Conservation (phyloP, 306 rosid genomes). For the Bauhinia variegata region DNA sequence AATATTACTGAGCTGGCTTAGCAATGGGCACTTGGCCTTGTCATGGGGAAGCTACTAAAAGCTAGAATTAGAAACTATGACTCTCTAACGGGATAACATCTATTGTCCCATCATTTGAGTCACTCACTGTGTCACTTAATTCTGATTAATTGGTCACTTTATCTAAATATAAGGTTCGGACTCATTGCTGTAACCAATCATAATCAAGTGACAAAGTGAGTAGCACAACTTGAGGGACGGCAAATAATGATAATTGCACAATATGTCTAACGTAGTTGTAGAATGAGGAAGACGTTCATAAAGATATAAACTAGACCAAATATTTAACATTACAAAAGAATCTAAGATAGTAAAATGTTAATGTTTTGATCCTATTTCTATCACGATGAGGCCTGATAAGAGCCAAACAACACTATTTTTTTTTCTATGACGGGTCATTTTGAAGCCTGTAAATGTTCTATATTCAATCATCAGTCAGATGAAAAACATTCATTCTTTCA, state of each 20-base stretch:
- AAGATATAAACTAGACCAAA: constrained; percentile 24
- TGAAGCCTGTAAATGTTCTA: constrained; percentile 6
- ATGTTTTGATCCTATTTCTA: neutral
- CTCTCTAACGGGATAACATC: too few species aligned
- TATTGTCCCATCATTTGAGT: too few species aligned
- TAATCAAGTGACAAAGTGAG: too few species aligned
- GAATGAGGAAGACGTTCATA: constrained; percentile 13
- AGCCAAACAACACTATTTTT: constrained; percentile 3
- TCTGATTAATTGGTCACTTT: too few species aligned
- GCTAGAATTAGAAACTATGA: neutral
- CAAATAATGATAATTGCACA: constrained; percentile 4
- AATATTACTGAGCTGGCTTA: neutral
- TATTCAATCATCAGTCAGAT: neutral
- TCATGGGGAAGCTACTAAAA: constrained; percentile 2
- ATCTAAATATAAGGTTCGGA: too few species aligned
- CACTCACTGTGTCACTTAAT: too few species aligned
- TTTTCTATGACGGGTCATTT: constrained; percentile 4
- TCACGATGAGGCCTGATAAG: constrained; percentile 4
- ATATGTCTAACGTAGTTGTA: neutral
- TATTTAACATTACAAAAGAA: neutral
- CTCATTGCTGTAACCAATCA: too few species aligned
- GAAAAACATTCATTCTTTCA: constrained; percentile 2
- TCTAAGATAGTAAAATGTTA: neutral
- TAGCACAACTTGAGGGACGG: too few species aligned
- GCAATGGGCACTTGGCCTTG: neutral